Conservation (phyloP, 106 monocot species). For the Dioscorea dumetorum region DNA sequence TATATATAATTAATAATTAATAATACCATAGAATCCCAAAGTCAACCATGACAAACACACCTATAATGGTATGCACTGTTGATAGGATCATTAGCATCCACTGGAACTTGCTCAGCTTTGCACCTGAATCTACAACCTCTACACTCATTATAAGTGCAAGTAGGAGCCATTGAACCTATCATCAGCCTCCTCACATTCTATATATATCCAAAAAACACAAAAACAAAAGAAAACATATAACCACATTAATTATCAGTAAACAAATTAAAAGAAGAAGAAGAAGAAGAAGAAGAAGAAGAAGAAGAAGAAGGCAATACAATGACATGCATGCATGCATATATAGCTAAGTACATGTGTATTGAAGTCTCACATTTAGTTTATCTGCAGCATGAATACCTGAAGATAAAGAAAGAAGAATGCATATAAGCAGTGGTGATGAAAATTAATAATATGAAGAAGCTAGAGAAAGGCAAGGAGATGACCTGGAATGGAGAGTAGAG, state of each 20-base stretch:
- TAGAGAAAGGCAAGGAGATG: neutral
- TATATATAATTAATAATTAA: too few relatives aligned
- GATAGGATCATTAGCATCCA: slow-evolving; percentile 78
- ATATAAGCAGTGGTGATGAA: too few relatives aligned
- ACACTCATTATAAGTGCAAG: slow-evolving; percentile 74
- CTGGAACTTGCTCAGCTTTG: slow-evolving; percentile 78
- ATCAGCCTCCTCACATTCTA: slow-evolving; percentile 39
- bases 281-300: too few relatives aligned
- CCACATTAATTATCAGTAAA: too few relatives aligned
- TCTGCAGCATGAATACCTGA: too few relatives aligned
- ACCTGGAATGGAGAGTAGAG: slow-evolving; percentile 6
- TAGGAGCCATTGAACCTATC: slow-evolving; percentile 82
- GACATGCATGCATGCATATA: neutral
- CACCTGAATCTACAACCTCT: slow-evolving; percentile 86
- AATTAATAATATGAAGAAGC: neutral
- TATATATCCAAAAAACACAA: slow-evolving; percentile 8
- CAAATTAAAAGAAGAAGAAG: too few relatives aligned
- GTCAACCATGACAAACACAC: slow-evolving; percentile 71
- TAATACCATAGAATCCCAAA: neutral
- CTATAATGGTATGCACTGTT: slow-evolving; percentile 86
- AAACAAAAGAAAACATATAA: neutral
- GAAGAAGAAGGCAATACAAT: too few relatives aligned
- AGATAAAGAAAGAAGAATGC: too few relatives aligned
- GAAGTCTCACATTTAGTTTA: too few relatives aligned
- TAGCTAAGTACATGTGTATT: too few relatives aligned